Base-by-base conservation (phyloP, 2,329 filamentous ascomycete genomes). In the Leptographium wingfieldii region DNA sequence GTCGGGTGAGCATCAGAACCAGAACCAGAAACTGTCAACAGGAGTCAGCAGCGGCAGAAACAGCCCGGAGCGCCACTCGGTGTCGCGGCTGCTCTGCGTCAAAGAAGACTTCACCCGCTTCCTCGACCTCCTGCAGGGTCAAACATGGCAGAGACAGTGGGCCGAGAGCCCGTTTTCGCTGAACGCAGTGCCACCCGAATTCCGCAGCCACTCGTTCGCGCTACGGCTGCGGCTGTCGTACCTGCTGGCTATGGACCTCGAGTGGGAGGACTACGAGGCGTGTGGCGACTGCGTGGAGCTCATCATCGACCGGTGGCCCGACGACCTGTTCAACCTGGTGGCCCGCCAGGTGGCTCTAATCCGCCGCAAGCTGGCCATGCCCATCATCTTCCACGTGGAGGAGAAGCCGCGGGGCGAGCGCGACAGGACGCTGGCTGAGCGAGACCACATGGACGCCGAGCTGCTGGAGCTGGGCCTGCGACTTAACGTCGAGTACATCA, bases 401-500 rank as follows among this genome's bases (percentile, higher is more conserved):
- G 77, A 80, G 59, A 71, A 72, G 46, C 75, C 75, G 0, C 73
- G 74, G 27, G 73, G 73, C 48, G 73, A 76, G 65, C 69, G 73
- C n/a, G 68, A 68, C 48, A 68, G 74, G 38, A 49, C 70, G 2
- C 64, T 67, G 3, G 71, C 73, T 14, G 74, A 77, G 62, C 73
- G 69, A 60, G 69, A 74, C 58, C 57, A 68, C 7, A 69, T 74
- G 58, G 86, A 87, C 65, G 70, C 82, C 16, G 76, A 80, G 59
- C 71, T 87, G 33, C 74, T 87, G 27, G 76, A 81, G 49, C 82
- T 87, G 63, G 85, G 84, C 5, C 71, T 88, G 27, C 80, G 85
- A 16, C 75, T 88, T 53, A 83, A 80, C 1, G 83, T 86, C 2
- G 85, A 87, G 58, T 88, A 83, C 64, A 67, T 84, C 57, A 83